A percentile compares a stretch with the other conserved stretches of the same genome.
Conservation (phyloP, 345 rosid genomes). For the Excoecaria cochinchinensis region DNA sequence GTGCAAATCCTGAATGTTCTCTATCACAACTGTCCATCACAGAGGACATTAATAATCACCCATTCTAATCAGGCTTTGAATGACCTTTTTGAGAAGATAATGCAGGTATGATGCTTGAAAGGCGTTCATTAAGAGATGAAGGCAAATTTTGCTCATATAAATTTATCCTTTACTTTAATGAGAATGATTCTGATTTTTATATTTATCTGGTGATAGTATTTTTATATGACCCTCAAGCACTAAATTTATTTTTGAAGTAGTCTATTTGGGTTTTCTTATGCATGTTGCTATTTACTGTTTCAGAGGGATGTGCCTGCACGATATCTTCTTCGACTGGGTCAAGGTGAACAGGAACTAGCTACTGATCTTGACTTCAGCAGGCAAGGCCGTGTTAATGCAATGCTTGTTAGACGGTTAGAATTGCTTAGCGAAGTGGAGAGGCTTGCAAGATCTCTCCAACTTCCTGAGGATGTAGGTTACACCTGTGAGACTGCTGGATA, state of each 20-base stretch:
- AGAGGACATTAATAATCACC: conserved; percentile 93
- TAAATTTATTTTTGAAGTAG: conserved; percentile 3
- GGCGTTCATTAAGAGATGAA: neutral
- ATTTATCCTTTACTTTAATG: neutral
- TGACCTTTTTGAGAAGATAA: conserved; percentile 98
- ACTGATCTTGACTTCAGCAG: conserved; percentile 97
- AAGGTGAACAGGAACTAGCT: conserved; percentile 99
- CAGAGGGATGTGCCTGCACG: conserved; percentile 99
- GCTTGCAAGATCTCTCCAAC: conserved; percentile 90
- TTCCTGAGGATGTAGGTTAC: conserved; percentile 97
- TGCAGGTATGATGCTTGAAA: conserved; percentile 57
- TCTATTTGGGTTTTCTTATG: conserved; percentile 10
- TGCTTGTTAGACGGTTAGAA: conserved; percentile 96
- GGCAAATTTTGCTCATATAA: neutral
- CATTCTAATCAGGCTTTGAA: conserved; percentile 98
- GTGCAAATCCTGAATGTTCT: conserved; percentile 94
- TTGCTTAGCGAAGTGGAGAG: conserved; percentile 91
- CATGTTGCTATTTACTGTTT: conserved; percentile 29
- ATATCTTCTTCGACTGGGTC: conserved; percentile 98
- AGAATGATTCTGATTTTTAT: neutral
- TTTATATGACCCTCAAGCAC: neutral
- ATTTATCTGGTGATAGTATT: neutral
- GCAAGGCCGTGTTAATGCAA: conserved; percentile 97
- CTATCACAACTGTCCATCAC: conserved; percentile 97
- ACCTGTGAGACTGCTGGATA: conserved; percentile 99